Evolutionary conservation across 176 grass and related monocot species (phyloP).

Genomic region (Avena eriantha): DNA sequence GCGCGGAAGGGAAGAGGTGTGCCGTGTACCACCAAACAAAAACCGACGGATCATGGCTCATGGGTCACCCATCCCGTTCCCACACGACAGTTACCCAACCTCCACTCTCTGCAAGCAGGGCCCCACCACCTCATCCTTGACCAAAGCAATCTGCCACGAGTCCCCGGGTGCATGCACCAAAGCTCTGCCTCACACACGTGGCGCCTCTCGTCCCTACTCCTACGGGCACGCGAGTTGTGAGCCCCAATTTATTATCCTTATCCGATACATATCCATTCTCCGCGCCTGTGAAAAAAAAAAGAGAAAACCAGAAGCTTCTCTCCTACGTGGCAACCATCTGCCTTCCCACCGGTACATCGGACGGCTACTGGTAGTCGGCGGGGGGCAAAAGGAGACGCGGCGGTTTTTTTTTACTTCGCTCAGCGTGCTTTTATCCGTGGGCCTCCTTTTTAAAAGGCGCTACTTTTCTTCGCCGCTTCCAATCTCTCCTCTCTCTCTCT

Average conservation of each 20-base stretch:
- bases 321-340: conserved; percentile 10
- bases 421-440: conserved; percentile 47
- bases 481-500: not conserved
- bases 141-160: conserved; percentile 30
- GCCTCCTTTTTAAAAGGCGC: conserved; percentile 51
- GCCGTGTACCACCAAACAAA: not conserved
- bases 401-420: conserved; percentile 32
- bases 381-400: not conserved
- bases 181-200: conserved; percentile 13
- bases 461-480: conserved; percentile 59
- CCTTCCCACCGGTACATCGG: not conserved
- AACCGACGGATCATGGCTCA: not conserved
- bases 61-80: not conserved
- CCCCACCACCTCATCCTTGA: conserved; percentile 31
- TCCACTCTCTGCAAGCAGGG: conserved; percentile 3
- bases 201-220: not conserved
- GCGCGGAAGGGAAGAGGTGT: not conserved
- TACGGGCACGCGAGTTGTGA: conserved; percentile 34
- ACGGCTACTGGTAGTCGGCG: not conserved
- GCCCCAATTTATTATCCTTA: conserved; percentile 46
- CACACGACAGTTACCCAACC: not conserved
- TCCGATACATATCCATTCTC: conserved; percentile 53
- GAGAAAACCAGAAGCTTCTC: not conserved
- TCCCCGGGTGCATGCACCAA: not conserved
- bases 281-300: not conserved